Conservation (phyloP, 1,284 basidiomycete genomes). For the Tremellales sp. region DNA sequence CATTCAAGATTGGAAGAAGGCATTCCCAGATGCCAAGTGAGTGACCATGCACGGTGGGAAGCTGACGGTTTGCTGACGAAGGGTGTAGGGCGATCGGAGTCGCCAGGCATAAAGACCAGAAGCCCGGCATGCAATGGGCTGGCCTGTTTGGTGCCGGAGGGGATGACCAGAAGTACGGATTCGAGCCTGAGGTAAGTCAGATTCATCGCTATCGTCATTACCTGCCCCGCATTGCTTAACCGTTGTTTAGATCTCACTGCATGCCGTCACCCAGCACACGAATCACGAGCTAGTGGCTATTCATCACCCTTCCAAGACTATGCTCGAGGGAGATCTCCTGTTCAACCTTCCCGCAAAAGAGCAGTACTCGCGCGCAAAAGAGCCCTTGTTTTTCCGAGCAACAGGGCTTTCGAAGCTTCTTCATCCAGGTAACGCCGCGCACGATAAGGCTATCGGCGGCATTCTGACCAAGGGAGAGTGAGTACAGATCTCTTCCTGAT, state of each 20-base stretch:
- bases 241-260: slow-evolving; percentile 30
- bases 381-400: background rate
- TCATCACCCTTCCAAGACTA: slow-evolving; percentile 69
- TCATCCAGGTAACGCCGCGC: slow-evolving; percentile 57
- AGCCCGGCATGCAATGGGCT: slow-evolving; percentile 49
- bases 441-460: slow-evolving; percentile 56
- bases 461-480: slow-evolving; percentile 23
- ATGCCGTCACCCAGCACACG: slow-evolving; percentile 74
- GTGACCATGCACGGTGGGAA: slow-evolving; percentile 7
- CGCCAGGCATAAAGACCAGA: slow-evolving; percentile 45
- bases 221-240: too few species aligned
- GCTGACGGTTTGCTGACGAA: too few species aligned
- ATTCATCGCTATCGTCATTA: too few species aligned
- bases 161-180: slow-evolving; percentile 60
- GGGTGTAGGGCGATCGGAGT: slow-evolving; percentile 51
- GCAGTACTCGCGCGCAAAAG: slow-evolving; percentile 62
- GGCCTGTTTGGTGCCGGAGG: slow-evolving; percentile 45
- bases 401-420: background rate
- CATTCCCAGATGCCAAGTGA: slow-evolving; percentile 69
- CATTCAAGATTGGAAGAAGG: slow-evolving; percentile 50
- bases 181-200: slow-evolving; percentile 66
- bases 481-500: background rate
- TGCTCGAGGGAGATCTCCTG: slow-evolving; percentile 83
- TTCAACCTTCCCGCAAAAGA: slow-evolving; percentile 85
- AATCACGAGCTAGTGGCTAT: slow-evolving; percentile 89